A percentile compares a stretch with the other conserved stretches of the same genome.
Evolutionary conservation across 2,329 filamentous ascomycete genomes (phyloP).

Genomic region (Xylaria sp.): DNA sequence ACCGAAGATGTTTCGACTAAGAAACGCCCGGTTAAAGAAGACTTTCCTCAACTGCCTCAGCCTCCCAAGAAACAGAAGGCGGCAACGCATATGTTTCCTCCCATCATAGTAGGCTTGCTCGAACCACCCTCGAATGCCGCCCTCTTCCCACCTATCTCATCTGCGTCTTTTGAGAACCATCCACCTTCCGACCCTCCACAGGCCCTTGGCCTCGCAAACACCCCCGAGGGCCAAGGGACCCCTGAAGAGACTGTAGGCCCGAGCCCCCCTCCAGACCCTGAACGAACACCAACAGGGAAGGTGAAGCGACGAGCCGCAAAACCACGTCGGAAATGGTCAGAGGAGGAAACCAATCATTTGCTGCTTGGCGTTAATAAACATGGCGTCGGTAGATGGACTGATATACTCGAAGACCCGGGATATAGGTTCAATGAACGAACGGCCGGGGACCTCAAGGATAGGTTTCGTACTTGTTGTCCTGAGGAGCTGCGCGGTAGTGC

Average conservation of each 20-base stretch:
- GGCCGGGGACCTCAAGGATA: constrained; percentile 71
- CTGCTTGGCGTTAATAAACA: constrained; percentile 69
- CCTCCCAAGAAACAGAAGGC: constrained; percentile 73
- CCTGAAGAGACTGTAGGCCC: constrained; percentile 43
- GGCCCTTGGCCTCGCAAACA: constrained; percentile 52
- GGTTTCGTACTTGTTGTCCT: constrained; percentile 73
- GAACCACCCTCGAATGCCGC: constrained; percentile 70
- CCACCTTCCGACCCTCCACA: constrained; percentile 54
- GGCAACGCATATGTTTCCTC: constrained; percentile 63
- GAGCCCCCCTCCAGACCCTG: constrained; percentile 46
- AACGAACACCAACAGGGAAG: constrained; percentile 51
- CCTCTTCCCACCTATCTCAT: constrained; percentile 71
- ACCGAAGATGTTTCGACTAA: constrained; percentile 61
- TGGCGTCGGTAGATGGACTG: constrained; percentile 73
- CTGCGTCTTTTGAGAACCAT: constrained; percentile 63
- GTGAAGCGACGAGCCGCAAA: constrained; percentile 65
- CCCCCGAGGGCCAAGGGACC: constrained; percentile 42
- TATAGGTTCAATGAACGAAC: constrained; percentile 70
- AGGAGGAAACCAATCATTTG: constrained; percentile 71
- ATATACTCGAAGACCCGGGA: constrained; percentile 68
- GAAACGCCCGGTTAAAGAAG: constrained; percentile 69
- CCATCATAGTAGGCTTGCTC: constrained; percentile 72
- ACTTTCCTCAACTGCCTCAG: constrained; percentile 71
- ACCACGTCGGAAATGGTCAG: constrained; percentile 70
- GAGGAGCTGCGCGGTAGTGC: constrained; percentile 63